These are phyloP conservation scores for Globisporangium uncinulatum DNA, from an alignment of 352 stramenopile genomes.

Conservation along the genomic window DNA sequence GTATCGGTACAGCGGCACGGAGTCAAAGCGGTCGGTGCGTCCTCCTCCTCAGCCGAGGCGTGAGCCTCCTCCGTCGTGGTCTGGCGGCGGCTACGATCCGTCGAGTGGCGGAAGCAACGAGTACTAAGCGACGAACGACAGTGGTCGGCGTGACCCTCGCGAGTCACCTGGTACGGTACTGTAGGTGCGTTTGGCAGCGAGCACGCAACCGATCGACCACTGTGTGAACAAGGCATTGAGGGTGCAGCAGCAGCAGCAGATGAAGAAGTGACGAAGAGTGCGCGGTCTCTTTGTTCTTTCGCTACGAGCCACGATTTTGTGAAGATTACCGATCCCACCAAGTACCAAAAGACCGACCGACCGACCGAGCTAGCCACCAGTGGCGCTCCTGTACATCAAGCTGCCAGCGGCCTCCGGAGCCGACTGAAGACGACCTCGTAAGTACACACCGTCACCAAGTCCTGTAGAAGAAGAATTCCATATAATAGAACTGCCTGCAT, in stretches of 20 bases:
- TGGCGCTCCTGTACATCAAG: conserved; percentile 10
- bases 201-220: too few species aligned
- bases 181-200: too few species aligned
- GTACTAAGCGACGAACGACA: conserved; percentile 27
- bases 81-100: conserved; percentile 41
- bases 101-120: conserved; percentile 5
- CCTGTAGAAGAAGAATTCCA: conserved; percentile 12
- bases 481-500: conserved; percentile 11
- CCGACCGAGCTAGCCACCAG: too few species aligned
- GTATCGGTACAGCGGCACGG: conserved; percentile 71
- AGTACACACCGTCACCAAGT: conserved; percentile 1
- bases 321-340: conserved; percentile 2
- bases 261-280: not conserved
- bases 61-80: conserved; percentile 47
- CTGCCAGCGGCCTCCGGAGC: conserved; percentile 1
- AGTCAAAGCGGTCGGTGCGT: conserved; percentile 25
- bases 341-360: conserved; percentile 4
- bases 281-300: not conserved
- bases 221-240: too few species aligned
- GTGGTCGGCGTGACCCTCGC: not conserved
- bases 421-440: conserved; percentile 8
- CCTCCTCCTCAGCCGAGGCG: conserved; percentile 26
- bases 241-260: not conserved
- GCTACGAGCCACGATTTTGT: conserved; percentile 7
- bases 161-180: conserved; percentile 7